Evolutionary conservation across 176 grass and related monocot species (phyloP).

Genomic region (Saccharum officinarum): DNA sequence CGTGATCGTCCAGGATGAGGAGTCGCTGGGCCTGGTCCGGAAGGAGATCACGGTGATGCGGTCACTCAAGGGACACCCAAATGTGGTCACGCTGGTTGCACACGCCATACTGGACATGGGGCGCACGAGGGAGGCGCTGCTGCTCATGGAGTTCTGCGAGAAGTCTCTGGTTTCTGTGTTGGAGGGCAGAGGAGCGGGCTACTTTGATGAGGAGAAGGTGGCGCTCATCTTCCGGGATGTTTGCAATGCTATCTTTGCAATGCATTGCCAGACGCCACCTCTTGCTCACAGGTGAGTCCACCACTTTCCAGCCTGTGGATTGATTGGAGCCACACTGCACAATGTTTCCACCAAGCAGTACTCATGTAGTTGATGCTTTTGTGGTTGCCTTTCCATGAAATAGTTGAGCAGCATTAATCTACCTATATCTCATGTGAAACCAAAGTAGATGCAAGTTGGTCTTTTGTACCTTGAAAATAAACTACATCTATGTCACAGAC

Average conservation of each 20-base stretch:
- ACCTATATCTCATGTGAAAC: background rate
- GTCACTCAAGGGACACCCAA: slow-evolving; percentile 76
- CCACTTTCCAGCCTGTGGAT: background rate
- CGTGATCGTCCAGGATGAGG: slow-evolving; percentile 67
- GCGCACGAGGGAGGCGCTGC: slow-evolving; percentile 58
- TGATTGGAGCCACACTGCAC: background rate
- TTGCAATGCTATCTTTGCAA: slow-evolving; percentile 83
- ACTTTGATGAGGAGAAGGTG: slow-evolving; percentile 69
- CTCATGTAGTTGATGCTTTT: background rate
- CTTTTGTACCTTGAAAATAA: background rate
- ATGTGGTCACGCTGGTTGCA: slow-evolving; percentile 61
- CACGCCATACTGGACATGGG: slow-evolving; percentile 65
- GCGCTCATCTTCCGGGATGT: slow-evolving; percentile 81
- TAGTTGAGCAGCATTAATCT: background rate
- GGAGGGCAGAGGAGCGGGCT: slow-evolving; percentile 53
- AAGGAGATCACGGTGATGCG: slow-evolving; percentile 83
- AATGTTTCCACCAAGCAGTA: background rate
- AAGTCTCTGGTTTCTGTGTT: slow-evolving; percentile 64
- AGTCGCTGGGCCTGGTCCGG: slow-evolving; percentile 63
- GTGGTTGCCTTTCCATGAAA: background rate
- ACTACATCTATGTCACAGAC: background rate
- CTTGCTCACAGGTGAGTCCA: slow-evolving; percentile 70
- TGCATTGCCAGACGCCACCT: slow-evolving; percentile 81
- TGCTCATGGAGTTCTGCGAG: slow-evolving; percentile 87
- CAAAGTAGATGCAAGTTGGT: background rate